Evolutionary conservation across 345 rosid species (phyloP).

Genomic region (Cochlearia excelsa): DNA sequence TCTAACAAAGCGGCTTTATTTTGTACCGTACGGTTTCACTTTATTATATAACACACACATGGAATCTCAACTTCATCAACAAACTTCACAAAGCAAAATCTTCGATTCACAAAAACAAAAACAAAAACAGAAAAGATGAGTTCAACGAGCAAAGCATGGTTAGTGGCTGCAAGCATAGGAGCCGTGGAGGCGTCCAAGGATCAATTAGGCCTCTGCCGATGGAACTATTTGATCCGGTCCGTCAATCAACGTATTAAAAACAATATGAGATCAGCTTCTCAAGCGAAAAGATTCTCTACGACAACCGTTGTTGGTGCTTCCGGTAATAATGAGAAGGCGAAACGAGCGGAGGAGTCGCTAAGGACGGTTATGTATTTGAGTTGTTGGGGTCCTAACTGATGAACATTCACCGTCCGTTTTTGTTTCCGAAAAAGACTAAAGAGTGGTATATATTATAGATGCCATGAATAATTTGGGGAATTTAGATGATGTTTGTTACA

Average conservation of each 20-base stretch:
- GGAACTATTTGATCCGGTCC: constrained; percentile 44
- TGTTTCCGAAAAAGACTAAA: too few species aligned
- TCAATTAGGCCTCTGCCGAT: constrained; percentile 47
- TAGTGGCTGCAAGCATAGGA: constrained; percentile 53
- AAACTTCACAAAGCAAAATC: not conserved
- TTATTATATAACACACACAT: too few species aligned
- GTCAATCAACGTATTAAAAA: constrained; percentile 37
- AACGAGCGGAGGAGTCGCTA: constrained; percentile 65
- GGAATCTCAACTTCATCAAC: too few species aligned
- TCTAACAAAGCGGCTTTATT: too few species aligned
- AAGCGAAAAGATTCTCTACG: constrained; percentile 29
- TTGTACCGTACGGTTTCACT: too few species aligned
- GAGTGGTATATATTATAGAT: too few species aligned
- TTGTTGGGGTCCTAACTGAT: constrained; percentile 70
- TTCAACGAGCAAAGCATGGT: constrained; percentile 43
- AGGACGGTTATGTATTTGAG: constrained; percentile 77
- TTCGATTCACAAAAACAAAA: not conserved
- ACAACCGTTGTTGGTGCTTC: constrained; percentile 19
- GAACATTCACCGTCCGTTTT: too few species aligned
- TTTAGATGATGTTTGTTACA: too few species aligned
- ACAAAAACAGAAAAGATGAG: constrained; percentile 21
- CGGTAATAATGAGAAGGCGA: constrained; percentile 33
- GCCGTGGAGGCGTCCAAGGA: constrained; percentile 53
- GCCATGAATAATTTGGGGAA: too few species aligned
- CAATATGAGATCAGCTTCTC: constrained; percentile 37